Base-by-base conservation (phyloP, 129 eudicot genomes). In the Saussurea involucrata region DNA sequence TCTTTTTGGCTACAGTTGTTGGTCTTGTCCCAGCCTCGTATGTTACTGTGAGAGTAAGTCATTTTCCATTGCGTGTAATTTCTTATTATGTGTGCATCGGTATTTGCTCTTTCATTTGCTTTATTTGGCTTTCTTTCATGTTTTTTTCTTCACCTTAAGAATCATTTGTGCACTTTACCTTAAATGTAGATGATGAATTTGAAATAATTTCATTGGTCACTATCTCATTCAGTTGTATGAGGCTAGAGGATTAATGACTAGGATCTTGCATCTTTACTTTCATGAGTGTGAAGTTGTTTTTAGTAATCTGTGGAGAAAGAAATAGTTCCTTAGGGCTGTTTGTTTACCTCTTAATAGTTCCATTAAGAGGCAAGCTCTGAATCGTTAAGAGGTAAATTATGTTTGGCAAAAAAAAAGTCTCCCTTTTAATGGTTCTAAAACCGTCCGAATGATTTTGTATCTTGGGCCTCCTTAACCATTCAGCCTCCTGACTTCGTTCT, bases 11-110 rank as follows among this genome's bases (percentile, higher is more conserved):
- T 75, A 90, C 98, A 10, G 80, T 88, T 63, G 65, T 92, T 71
- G 98, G 98, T 68, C 92, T 92, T 73, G 58, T 92, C 61, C 98
- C 98, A 55, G 96, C 98, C 69, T 84, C 98, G 2, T 90, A 82
- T 49, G 87, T 92, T 73, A 92, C 93, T 80, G 96, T 92, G 40
- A 88, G 84, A 63, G 96, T 90, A 86, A 84, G 90, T 84, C 58
- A 58, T 70, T 72, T 28, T 15, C 20, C 33, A 36, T 34, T 36
- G 5, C 27, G 25, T 33, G 24, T 21, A 8, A 63, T 63, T 63
- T 63, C 1, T 3, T 28, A 4, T 22, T 64, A 24, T 64, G 69
- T 64, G 69, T 34, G 17, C 25, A 24, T 36, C 6, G 20, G 28
- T 5, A 34, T 4, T 10, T 10, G 1, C 2, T 64, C 29, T 27